Evolutionary conservation across 257 asterid genomes (phyloP).

Genomic region (Solanum lycopersicoides): DNA sequence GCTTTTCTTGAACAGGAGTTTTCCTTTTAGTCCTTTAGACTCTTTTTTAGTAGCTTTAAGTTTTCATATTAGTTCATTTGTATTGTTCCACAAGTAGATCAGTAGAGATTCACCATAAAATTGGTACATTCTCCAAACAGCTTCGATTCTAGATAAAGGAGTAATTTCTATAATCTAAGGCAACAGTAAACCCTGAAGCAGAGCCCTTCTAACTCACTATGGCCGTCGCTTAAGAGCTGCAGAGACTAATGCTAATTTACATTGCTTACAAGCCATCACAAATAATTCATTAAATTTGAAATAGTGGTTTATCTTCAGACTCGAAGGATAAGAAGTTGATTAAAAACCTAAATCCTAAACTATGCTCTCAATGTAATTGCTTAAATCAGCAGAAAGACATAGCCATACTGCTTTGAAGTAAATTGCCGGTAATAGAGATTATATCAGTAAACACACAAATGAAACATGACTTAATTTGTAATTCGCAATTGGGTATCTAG

Average conservation of each 20-base stretch:
- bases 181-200: not conserved
- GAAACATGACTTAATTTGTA: not conserved
- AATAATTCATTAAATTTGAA: not conserved
- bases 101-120: not conserved
- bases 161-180: not conserved
- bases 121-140: not conserved
- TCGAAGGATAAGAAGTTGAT: not conserved
- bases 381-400: not conserved
- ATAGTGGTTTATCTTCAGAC: not conserved
- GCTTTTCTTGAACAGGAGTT: not conserved
- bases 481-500: not conserved
- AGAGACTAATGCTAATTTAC: not conserved
- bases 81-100: not conserved
- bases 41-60: not conserved
- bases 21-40: not conserved
- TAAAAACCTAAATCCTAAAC: not conserved
- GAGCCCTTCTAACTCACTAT: not conserved
- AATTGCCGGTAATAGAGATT: not conserved
- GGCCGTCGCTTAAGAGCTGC: not conserved
- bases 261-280: not conserved
- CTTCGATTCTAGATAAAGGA: not conserved
- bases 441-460: not conserved
- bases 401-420: not conserved
- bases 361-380: not conserved
- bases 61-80: not conserved